These are phyloP conservation scores for Citrus sinensis DNA, from an alignment of 345 rosid species.

Conservation along the genomic window DVS_A1.0 CM039163.1:1329501-1330000, in stretches of 20 bases:
- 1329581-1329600: conserved; percentile 84
- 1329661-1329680: conserved; percentile 88
- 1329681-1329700: conserved; percentile 45
- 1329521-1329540: conserved; percentile 81
- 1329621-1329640: conserved; percentile 81
- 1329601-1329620: conserved; percentile 60
- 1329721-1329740: conserved; percentile 74
- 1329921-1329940: conserved; percentile 53
- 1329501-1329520: conserved; percentile 79
- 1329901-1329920: conserved; percentile 56
- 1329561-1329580: conserved; percentile 87
- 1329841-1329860: conserved; percentile 52
- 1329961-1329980: conserved; percentile 72
- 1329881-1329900: conserved; percentile 40
- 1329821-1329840: conserved; percentile 64
- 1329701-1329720: conserved; percentile 70
- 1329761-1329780: conserved; percentile 39
- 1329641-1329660: conserved; percentile 88
- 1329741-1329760: conserved; percentile 60
- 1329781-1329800: conserved; percentile 39
- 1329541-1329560: conserved; percentile 91
- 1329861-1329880: conserved; percentile 58
- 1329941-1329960: conserved; percentile 73
- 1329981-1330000: conserved; percentile 82
- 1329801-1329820: conserved; percentile 35